These are phyloP conservation scores for Russula griseocarnosa DNA, from an alignment of 768 basidiomycete species.

Conservation along the genomic window DNA sequence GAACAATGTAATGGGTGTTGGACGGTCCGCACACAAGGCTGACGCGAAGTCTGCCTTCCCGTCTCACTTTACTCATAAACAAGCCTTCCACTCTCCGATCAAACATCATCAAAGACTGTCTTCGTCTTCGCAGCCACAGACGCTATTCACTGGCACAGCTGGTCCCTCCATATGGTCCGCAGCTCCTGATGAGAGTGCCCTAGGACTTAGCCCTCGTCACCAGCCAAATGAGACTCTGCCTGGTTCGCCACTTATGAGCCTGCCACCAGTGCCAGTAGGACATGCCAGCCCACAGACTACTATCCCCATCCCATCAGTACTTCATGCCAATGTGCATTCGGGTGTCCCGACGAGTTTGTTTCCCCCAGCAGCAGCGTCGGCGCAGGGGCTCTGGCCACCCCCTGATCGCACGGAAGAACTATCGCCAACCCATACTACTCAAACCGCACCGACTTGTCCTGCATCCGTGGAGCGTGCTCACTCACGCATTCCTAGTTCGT, in stretches of 20 bases:
- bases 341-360: conserved; percentile 1
- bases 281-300: conserved; percentile 7
- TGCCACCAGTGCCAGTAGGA: conserved; percentile 10
- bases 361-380: conserved; percentile 1
- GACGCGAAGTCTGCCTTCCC: conserved; percentile 23
- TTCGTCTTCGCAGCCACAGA: conserved; percentile 41
- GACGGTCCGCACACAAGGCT: conserved; percentile 31
- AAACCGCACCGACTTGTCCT: neutral
- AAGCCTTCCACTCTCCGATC: conserved; percentile 17
- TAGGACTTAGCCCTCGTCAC: conserved; percentile 24
- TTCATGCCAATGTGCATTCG: neutral
- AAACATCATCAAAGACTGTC: conserved; percentile 27
- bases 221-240: conserved; percentile 9
- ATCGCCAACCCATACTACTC: conserved; percentile 2
- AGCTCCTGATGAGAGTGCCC: conserved; percentile 43
- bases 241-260: conserved; percentile 7
- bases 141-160: conserved; percentile 46
- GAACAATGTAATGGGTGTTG: conserved; percentile 47
- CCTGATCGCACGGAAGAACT: conserved; percentile 16
- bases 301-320: neutral
- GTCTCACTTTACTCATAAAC: conserved; percentile 17
- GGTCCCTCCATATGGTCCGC: conserved; percentile 66
- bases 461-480: conserved; percentile 7
- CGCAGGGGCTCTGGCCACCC: conserved; percentile 22
- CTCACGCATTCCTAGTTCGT: conserved; percentile 9